phyloP scores from a whole-genome alignment of 1,284 basidiomycete genomes.

The Fomitopsis palustris region DNA sequence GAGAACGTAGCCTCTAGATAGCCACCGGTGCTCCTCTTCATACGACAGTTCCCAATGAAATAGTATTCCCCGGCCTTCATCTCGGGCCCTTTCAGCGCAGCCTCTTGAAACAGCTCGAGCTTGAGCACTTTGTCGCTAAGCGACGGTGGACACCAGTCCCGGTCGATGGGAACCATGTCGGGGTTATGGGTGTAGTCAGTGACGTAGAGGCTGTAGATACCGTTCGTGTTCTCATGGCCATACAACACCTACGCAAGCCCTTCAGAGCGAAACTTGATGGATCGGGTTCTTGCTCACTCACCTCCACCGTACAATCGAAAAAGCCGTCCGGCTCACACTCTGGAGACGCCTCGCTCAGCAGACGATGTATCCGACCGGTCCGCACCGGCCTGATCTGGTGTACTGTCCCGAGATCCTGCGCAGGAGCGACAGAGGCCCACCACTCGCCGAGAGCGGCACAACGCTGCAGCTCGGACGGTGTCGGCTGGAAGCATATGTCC shows the following conservation, averaged over 20 bases:
- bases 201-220: constrained; percentile 51
- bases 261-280: too few species aligned
- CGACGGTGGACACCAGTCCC: constrained; percentile 44
- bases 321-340: constrained; percentile 39
- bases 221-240: constrained; percentile 32
- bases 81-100: constrained; percentile 33
- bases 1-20: constrained; percentile 51
- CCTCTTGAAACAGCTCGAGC: constrained; percentile 56
- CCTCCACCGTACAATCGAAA: constrained; percentile 70
- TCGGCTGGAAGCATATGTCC: constrained; percentile 14
- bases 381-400: constrained; percentile 1
- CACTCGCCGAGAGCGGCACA: constrained; percentile 44
- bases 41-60: constrained; percentile 51
- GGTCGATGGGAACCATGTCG: constrained; percentile 27
- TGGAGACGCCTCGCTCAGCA: constrained; percentile 50
- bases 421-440: constrained; percentile 38
- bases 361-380: constrained; percentile 37
- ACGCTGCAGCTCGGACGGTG: constrained; percentile 30
- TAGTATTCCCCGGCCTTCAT: constrained; percentile 54
- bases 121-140: constrained; percentile 44
- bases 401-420: constrained; percentile 3
- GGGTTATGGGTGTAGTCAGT: constrained; percentile 62
- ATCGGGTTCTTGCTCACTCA: constrained; percentile 30
- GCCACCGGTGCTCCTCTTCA: constrained; percentile 36
- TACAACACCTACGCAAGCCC: constrained; percentile 43